Evolutionary conservation across 192 early-diverging fungal species (phyloP), one percentile per base, ranked within the genome.

Genomic region (Diversispora epigaea): DNA sequence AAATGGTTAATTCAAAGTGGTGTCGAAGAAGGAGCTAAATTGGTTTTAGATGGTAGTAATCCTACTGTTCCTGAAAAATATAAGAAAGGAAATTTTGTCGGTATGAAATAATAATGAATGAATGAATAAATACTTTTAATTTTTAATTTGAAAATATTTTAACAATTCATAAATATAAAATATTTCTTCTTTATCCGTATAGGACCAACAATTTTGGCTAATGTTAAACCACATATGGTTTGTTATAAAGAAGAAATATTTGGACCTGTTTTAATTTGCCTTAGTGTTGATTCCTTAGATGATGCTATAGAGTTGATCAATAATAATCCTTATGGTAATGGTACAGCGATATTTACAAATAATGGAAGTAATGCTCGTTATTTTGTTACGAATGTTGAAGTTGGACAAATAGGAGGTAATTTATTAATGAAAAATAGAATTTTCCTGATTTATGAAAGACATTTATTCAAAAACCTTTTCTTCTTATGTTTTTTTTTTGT

Each of bases 201-300:
- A 81, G 86, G 92, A 19, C 96, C 96, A n/a, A 96, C 93, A 50
- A 93, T 98, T 60, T 80, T 98, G 62, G 82, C 89, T 45, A 79
- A 89, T 46, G 94, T 94, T 50, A 88, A 79, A 60, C 68, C 91
- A 39, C 22, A 86, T 49, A 98, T 98, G 96, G 84, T 85, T 63
- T 95, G 93, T 84, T 98, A 98, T 83, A 81, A 75, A 70, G 90
- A 97, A 80, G 96, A 98, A 84, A 96, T 98, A 78, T 98, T 98
- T 84, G 96, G 92, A 8, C 96, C 96, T 6, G 96, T 96, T 50
- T 85, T 97, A 43, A 88, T 94, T 22, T 91, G 90, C 81, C 76
- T 98, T 73, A 87, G 85, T 67, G 95, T 85, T 39, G 92, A 92
- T 21, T 92, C 94, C 14, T 77, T 98, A 21, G 95, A 98, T 75